phyloP scores from a whole-genome alignment of 116 monocot genomes.

The Trichopus zeylanicus region DNA sequence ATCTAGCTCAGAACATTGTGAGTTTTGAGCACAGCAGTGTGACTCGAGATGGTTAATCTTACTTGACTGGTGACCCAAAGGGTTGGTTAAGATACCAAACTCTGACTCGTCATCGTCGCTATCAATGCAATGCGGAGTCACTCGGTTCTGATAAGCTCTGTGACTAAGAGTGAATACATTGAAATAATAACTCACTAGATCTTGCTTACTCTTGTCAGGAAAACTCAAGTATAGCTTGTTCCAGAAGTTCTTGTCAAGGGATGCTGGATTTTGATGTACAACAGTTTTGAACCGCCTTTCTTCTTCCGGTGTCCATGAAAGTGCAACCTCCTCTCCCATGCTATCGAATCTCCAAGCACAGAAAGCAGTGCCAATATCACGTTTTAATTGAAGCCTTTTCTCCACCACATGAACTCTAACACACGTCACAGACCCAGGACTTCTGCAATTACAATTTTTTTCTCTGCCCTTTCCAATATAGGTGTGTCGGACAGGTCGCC shows the following conservation, averaged over 20 bases:
- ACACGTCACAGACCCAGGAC: conserved; percentile 58
- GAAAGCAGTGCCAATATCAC: conserved; percentile 61
- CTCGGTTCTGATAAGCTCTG: conserved; percentile 70
- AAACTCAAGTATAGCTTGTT: conserved; percentile 30
- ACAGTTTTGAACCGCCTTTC: conserved; percentile 54
- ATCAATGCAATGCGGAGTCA: conserved; percentile 47
- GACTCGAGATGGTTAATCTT: conserved; percentile 7
- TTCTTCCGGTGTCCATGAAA: conserved; percentile 79
- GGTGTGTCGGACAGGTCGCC: background rate
- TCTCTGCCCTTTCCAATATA: conserved; percentile 52
- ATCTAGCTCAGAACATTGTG: conserved; percentile 59
- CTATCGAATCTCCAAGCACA: conserved; percentile 51
- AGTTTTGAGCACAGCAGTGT: conserved; percentile 46
- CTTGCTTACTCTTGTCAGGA: conserved; percentile 31
- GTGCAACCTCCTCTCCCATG: conserved; percentile 95
- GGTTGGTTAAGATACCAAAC: conserved; percentile 42
- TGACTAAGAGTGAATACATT: conserved; percentile 67
- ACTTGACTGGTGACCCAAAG: conserved; percentile 31
- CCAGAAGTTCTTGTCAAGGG: conserved; percentile 39
- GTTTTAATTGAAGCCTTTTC: conserved; percentile 53
- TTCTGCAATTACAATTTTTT: conserved; percentile 34
- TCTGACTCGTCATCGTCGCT: conserved; percentile 86
- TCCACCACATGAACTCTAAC: conserved; percentile 82
- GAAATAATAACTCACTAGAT: conserved; percentile 83
- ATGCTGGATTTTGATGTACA: conserved; percentile 17